Conservation (phyloP, 2,329 filamentous ascomycete species). For the Dothistroma pini region DNA sequence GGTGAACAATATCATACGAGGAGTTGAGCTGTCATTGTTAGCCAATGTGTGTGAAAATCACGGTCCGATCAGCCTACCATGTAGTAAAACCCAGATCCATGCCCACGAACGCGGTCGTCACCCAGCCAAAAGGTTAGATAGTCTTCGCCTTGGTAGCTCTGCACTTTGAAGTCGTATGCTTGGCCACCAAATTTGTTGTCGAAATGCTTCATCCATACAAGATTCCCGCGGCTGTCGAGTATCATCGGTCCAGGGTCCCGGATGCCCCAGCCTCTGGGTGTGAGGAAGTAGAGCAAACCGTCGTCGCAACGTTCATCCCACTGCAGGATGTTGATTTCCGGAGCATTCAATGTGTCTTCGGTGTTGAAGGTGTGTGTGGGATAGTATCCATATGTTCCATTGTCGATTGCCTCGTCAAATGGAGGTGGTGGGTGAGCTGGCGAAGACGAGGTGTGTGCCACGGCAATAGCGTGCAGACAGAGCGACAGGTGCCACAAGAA, state of each 20-base stretch:
- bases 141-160: constrained; percentile 35
- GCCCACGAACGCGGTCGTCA: constrained; percentile 36
- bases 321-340: constrained; percentile 29
- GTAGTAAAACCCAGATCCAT: constrained; percentile 35
- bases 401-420: constrained; percentile 27
- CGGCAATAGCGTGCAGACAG: constrained; percentile 18
- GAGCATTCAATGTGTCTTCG: constrained; percentile 22
- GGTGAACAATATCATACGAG: constrained; percentile 40
- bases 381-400: constrained; percentile 31
- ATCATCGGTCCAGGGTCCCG: constrained; percentile 33
- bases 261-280: constrained; percentile 32
- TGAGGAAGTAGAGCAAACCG: constrained; percentile 31
- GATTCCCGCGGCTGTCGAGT: constrained; percentile 29
- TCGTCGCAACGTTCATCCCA: constrained; percentile 30
- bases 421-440: constrained; percentile 10
- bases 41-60: constrained; percentile 6
- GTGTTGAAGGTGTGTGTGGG: constrained; percentile 28
- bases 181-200: constrained; percentile 33
- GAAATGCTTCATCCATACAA: constrained; percentile 33
- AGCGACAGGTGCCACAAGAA: constrained; percentile 26
- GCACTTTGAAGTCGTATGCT: constrained; percentile 36
- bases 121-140: constrained; percentile 41
- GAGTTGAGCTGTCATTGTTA: constrained; percentile 29
- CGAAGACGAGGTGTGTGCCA: background rate
- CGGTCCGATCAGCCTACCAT: constrained; percentile 25